A percentile compares a stretch with the other conserved stretches of the same genome.
Conservation (phyloP, 495 filamentous ascomycete species). For the Penicillium robsamsonii region DNA sequence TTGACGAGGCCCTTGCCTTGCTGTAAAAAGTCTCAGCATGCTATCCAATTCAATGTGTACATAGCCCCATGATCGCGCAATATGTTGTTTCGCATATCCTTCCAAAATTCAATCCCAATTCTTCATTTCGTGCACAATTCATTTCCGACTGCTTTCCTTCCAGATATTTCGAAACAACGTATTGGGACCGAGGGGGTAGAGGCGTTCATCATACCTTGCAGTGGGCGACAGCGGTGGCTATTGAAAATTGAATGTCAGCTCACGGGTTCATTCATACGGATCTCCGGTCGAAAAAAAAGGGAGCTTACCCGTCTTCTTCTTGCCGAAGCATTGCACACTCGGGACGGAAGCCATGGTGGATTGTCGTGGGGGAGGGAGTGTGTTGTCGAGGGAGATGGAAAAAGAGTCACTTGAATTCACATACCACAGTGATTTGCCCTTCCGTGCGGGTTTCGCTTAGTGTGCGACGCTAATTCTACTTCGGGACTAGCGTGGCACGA, state of each 20-base stretch:
- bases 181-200: slow-evolving; percentile 16
- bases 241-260: slow-evolving; percentile 37
- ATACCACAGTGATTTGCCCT: slow-evolving; percentile 34
- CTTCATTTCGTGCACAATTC: slow-evolving; percentile 6
- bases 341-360: slow-evolving; percentile 73
- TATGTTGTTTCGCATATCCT: slow-evolving; percentile 14
- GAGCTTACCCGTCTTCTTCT: slow-evolving; percentile 76
- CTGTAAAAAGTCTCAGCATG: slow-evolving; percentile 51
- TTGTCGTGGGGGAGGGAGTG: slow-evolving; percentile 47
- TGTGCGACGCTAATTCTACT: slow-evolving; percentile 26
- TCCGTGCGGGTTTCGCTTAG: slow-evolving; percentile 52
- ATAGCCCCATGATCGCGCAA: slow-evolving; percentile 18
- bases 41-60: slow-evolving; percentile 18
- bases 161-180: slow-evolving; percentile 21
- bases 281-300: slow-evolving; percentile 4
- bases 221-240: slow-evolving; percentile 84
- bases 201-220: slow-evolving; percentile 72
- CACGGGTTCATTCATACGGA: slow-evolving; percentile 16
- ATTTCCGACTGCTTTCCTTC: slow-evolving; percentile 8
- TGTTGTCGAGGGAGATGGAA: slow-evolving; percentile 39
- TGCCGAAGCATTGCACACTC: slow-evolving; percentile 94
- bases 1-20: slow-evolving; percentile 92
- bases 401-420: slow-evolving; percentile 33
- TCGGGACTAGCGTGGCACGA: slow-evolving; percentile 11
- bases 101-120: slow-evolving; percentile 10